Conservation (phyloP, 192 early-diverging fungal species). For the Backusella liffmaniae region DNA sequence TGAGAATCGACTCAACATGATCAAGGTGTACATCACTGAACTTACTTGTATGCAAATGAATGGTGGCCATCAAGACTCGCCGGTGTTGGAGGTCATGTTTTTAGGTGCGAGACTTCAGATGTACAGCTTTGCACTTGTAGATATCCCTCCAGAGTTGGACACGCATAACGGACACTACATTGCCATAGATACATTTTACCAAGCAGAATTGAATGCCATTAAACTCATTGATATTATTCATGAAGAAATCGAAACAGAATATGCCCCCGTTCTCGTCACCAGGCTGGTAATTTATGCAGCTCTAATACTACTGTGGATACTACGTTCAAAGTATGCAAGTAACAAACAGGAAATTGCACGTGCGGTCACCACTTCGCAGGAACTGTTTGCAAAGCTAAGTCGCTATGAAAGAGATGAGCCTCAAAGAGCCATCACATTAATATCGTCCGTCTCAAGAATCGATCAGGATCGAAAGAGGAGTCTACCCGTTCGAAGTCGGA, state of each 20-base stretch:
- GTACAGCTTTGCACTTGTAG: background rate
- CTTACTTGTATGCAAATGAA: background rate
- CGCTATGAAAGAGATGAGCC: background rate
- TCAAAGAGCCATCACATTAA: background rate
- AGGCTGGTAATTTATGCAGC: background rate
- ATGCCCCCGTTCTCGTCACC: background rate
- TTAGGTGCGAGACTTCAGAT: background rate
- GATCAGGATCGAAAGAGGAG: background rate
- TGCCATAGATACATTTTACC: background rate
- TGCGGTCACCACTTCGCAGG: background rate
- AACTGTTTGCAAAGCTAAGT: background rate
- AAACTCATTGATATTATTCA: background rate
- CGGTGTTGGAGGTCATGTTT: background rate
- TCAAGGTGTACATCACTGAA: background rate
- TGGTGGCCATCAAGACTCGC: background rate
- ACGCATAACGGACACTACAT: background rate
- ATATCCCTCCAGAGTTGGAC: background rate
- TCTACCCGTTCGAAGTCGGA: background rate
- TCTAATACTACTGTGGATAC: background rate
- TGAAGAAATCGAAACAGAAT: background rate
- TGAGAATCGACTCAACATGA: background rate
- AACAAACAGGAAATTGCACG: background rate
- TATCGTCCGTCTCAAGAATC: background rate
- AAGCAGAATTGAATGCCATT: background rate
- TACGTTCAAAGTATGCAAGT: background rate